Evolutionary conservation across 768 basidiomycete genomes (phyloP), one percentile per base, ranked within the genome.

Genomic region (Gyrodon lividus): DNA sequence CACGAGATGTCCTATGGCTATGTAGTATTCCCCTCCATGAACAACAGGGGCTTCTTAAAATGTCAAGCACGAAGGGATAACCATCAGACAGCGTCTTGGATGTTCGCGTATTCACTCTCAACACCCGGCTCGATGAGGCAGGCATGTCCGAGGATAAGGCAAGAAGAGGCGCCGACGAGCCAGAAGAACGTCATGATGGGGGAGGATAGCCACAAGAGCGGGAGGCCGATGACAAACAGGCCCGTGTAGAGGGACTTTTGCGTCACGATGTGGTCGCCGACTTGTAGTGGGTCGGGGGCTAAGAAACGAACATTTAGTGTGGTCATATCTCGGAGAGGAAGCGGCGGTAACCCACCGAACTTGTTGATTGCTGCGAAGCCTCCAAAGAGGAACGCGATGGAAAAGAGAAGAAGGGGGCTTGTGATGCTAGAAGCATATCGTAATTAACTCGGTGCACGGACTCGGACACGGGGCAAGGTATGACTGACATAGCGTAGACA

Each of bases 201-300:
- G 24, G 85, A 85, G 6, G 88, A 73, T 64, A 80, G 71, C 83
- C 84, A 92, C 52, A 98, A 81, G 44, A 98, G 77, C 2, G 93
- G 93, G 46, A 97, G 77, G 42, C 95, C 95, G 63, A 97, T 87
- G 57, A 93, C 84, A 72, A 98, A 95, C 24, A 98, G 86, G 37
- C 72, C 83, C 35, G 79, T 87, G 75, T 97, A 98, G 43, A 96
- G 81, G 54, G 84, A 81, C 68, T 92, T 92, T 68, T 95, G 96
- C 8, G 93, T 95, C 58, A 98, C 75, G 50, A 85, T 79, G 56
- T 86, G 83, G 41, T 86, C 83, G 49, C 88, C 89, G 50, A 95
- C 72, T 63, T 96, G 87, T 50, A 92, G 77, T 26, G 93, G 88
- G 47, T 97, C 93, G 20, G 89, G 80, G 7, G 84, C 92, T 95